A percentile compares a stretch with the other conserved stretches of the same genome.
These are phyloP conservation scores for Candida coquimbonensis DNA, from an alignment of 805 yeast genomes.

Conservation along the genomic window DNA sequence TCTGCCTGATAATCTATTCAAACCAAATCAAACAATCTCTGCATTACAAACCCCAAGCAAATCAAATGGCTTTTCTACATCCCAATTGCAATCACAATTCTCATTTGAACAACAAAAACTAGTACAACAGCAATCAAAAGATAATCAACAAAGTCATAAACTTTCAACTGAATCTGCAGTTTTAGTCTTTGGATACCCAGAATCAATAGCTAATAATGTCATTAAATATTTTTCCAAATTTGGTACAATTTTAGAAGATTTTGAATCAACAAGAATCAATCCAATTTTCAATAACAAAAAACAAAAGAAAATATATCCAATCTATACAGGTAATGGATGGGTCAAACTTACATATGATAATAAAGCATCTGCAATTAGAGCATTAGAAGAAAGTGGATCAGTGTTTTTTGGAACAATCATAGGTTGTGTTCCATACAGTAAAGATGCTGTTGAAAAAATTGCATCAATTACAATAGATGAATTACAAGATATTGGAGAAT, in stretches of 20 bases:
- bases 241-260: constrained; percentile 75
- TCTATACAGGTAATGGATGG: constrained; percentile 85
- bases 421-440: constrained; percentile 67
- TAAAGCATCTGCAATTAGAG: constrained; percentile 69
- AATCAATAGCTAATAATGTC: constrained; percentile 57
- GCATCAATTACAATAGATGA: constrained; percentile 35
- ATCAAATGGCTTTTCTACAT: constrained; percentile 3
- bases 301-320: constrained; percentile 41
- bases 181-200: constrained; percentile 85
- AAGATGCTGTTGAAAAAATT: constrained; percentile 52
- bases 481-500: constrained; percentile 43
- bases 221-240: constrained; percentile 70
- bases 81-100: neutral
- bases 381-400: constrained; percentile 76
- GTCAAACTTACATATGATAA: constrained; percentile 80
- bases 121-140: neutral
- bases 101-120: neutral
- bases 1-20: too few relatives aligned
- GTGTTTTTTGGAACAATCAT: constrained; percentile 57
- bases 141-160: constrained; percentile 1
- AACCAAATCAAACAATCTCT: constrained; percentile 2
- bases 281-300: constrained; percentile 17
- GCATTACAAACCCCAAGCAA: constrained; percentile 17
- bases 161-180: constrained; percentile 50
- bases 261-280: constrained; percentile 35